Percentiles rank a stretch among this genome's conserved stretches.
phyloP scores from a whole-genome alignment of 306 rosid species.

The Quercus parvula region DNA sequence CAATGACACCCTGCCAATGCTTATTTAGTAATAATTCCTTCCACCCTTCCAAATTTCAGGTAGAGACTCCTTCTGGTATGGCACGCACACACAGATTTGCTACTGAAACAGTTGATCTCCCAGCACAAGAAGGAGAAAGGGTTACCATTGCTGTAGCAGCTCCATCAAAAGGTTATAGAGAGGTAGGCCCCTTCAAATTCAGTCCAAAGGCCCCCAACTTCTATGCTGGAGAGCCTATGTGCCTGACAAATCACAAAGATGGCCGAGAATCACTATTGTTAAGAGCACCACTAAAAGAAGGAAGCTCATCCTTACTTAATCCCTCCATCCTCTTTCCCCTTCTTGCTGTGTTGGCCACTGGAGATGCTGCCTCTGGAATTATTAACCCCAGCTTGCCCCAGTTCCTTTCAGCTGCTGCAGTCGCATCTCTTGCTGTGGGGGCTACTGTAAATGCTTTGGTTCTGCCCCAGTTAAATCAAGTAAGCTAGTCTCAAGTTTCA shows the following conservation, averaged over 20 bases:
- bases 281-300: slow-evolving; percentile 77
- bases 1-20: slow-evolving; percentile 2
- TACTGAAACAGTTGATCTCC: slow-evolving; percentile 88
- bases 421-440: slow-evolving; percentile 78
- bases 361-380: slow-evolving; percentile 88
- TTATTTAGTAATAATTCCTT: background rate
- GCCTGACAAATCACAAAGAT: slow-evolving; percentile 90
- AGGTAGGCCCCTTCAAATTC: slow-evolving; percentile 77
- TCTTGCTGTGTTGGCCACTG: slow-evolving; percentile 70
- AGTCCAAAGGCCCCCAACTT: slow-evolving; percentile 76
- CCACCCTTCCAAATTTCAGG: slow-evolving; percentile 39
- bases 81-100: slow-evolving; percentile 96
- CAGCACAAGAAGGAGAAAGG: slow-evolving; percentile 93
- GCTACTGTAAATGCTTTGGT: slow-evolving; percentile 62
- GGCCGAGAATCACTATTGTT: slow-evolving; percentile 82
- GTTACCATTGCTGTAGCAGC: slow-evolving; percentile 88
- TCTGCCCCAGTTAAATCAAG: slow-evolving; percentile 74
- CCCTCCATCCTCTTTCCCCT: slow-evolving; percentile 76
- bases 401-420: slow-evolving; percentile 60
- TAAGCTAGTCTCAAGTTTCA: slow-evolving; percentile 25
- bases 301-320: slow-evolving; percentile 49
- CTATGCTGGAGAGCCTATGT: slow-evolving; percentile 87
- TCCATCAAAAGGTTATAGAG: slow-evolving; percentile 72
- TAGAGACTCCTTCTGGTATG: slow-evolving; percentile 84
- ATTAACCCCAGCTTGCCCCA: slow-evolving; percentile 86